phyloP scores from a whole-genome alignment of 345 rosid genomes.

The Citrus medica region DNA sequence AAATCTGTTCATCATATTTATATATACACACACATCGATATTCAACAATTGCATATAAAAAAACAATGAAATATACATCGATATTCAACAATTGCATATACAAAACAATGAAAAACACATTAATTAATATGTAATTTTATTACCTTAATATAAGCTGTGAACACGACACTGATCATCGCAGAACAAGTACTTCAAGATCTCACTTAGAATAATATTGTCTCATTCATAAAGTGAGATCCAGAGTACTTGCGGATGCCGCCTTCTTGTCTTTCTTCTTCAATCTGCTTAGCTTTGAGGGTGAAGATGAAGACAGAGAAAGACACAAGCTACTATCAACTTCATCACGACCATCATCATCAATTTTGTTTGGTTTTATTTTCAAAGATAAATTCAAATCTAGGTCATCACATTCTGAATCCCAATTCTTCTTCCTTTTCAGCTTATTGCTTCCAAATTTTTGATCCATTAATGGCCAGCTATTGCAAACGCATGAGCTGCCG shows the following conservation, averaged over 20 bases:
- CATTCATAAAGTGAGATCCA: conserved; percentile 88
- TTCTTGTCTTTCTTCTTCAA: conserved; percentile 31
- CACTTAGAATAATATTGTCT: conserved; percentile 47
- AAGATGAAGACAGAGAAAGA: conserved; percentile 61
- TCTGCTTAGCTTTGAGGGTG: conserved; percentile 38
- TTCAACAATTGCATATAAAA: no score
- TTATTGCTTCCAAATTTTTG: conserved; percentile 22
- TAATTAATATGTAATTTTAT: background rate
- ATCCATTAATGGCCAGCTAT: conserved; percentile 3
- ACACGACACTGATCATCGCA: background rate
- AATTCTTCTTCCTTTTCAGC: conserved; percentile 48
- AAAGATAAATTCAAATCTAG: conserved; percentile 75
- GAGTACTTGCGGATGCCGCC: conserved; percentile 55
- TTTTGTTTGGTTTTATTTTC: conserved; percentile 27
- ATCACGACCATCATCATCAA: conserved; percentile 4
- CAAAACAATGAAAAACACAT: background rate
- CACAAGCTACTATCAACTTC: conserved; percentile 40
- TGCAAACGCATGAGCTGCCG: background rate
- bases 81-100: background rate
- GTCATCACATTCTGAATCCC: conserved; percentile 19
- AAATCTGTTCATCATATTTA: background rate
- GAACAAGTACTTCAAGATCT: conserved; percentile 72
- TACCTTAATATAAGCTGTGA: background rate
- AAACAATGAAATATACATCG: background rate
- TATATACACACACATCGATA: background rate